These are phyloP conservation scores for Fusarium hostae DNA, from an alignment of 2,329 filamentous ascomycete species.

Conservation along the genomic window DNA sequence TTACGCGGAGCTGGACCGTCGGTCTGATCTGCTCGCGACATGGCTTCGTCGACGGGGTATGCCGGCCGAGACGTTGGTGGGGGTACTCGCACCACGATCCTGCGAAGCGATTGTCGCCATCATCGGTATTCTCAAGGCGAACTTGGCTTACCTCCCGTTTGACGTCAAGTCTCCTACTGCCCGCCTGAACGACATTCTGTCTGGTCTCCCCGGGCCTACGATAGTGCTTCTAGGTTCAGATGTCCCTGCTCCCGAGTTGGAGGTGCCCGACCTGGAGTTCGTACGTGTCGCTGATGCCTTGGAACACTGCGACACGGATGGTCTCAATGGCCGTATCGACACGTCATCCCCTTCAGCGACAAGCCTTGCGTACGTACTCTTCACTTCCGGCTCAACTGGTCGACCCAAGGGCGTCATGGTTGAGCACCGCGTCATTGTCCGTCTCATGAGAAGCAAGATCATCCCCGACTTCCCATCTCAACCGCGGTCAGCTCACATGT, in stretches of 20 bases:
- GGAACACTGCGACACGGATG: accelerated
- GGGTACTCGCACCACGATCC: constrained; percentile 30
- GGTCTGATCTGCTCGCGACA: constrained; percentile 28
- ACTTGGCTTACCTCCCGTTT: constrained; percentile 41
- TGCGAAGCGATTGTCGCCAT: constrained; percentile 42
- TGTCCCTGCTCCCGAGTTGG: background rate
- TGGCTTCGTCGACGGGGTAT: constrained; percentile 27
- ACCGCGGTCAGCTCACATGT: constrained; percentile 21
- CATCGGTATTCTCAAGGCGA: constrained; percentile 42
- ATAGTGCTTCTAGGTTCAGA: constrained; percentile 21
- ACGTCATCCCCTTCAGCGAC: background rate
- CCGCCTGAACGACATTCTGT: constrained; percentile 31
- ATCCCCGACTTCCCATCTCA: background rate
- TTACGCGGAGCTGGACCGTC: constrained; percentile 36
- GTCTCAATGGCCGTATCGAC: background rate
- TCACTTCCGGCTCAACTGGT: constrained; percentile 63
- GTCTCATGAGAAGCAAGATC: constrained; percentile 19
- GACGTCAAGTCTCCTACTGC: constrained; percentile 29
- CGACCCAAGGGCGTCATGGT: constrained; percentile 61
- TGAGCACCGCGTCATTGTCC: constrained; percentile 32
- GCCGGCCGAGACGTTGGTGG: constrained; percentile 32
- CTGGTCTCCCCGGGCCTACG: background rate
- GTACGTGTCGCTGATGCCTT: background rate
- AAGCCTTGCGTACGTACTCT: constrained; percentile 53
- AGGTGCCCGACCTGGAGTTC: background rate